Evolutionary conservation across 106 monocot species (phyloP), one percentile per base, ranked within the genome.

Genomic region (Agapanthus africanus): DNA sequence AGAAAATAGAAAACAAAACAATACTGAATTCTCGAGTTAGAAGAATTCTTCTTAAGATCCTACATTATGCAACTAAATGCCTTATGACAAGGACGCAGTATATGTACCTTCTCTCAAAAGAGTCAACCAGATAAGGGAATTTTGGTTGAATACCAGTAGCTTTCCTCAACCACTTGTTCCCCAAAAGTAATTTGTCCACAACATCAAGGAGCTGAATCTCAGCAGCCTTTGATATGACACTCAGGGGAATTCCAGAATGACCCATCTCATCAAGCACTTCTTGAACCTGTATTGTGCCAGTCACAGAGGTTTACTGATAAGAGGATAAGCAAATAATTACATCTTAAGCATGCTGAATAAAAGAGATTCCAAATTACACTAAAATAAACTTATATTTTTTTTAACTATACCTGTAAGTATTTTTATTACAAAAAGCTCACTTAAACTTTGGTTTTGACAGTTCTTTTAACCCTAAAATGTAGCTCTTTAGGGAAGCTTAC

Each of bases 161-260:
- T 87, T 88, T 99, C 74, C 99, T 82, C 65, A 99, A 76, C 99
- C 99, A 99, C 76, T 81, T 90, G 64, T 93, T 99, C 4, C 93
- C 99, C 50, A 99, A 66, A 41, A 99, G 79, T 54, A 87, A 79
- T 75, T 80, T 86, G 28, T 92, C 97, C 77, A 81, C 87, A 69
- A 82, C 85, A 83, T 90, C 99, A 73, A 87, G 83, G 37, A 99
- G 26, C 56, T 87, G 77, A 72, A 99, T 82, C 71, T 90, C 93
- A 46, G 93, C 93, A 73, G 83, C 90, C 81, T 99, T 90, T 44
- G 90, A 90, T 76, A 99, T 73, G 44, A 90, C 71, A 72, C 80
- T 83, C 50, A 99, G 40, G 26, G 99, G 93, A 64, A 90, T 81
- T 37, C 85, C 87, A 46, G 77, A 63, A 71, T 83, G 85, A 47